Evolutionary conservation across 1,284 basidiomycete species (phyloP).

Genomic region (Apiotrichum gamsii): DNA sequence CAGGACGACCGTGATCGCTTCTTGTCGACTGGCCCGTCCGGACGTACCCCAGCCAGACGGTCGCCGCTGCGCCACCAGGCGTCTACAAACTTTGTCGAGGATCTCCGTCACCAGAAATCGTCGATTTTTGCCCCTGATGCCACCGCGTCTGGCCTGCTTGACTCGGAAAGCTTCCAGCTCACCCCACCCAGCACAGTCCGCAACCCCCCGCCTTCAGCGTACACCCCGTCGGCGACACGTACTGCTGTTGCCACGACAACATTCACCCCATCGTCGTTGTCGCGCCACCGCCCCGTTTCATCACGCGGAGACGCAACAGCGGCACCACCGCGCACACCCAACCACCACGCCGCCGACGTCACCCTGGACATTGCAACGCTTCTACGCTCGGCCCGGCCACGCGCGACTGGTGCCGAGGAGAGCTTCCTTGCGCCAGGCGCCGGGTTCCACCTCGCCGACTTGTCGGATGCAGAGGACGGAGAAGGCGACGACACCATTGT

Average conservation of each 20-base stretch:
- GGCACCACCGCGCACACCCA: too few relatives aligned
- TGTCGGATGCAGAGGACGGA: conserved; percentile 3
- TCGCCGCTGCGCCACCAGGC: background rate
- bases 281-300: background rate
- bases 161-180: conserved; percentile 13
- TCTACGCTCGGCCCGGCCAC: conserved; percentile 30
- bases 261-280: background rate
- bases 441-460: conserved; percentile 5
- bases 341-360: conserved; percentile 14
- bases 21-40: too few relatives aligned
- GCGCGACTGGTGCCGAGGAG: conserved; percentile 32
- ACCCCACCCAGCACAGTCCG: conserved; percentile 5
- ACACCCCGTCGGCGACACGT: background rate
- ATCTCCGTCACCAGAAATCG: background rate
- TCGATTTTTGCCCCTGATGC: background rate
- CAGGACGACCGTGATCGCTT: too few relatives aligned
- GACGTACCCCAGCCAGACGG: background rate
- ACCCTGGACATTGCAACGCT: conserved; percentile 35
- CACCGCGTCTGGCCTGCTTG: conserved; percentile 1
- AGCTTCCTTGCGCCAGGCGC: conserved; percentile 25
- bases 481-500: background rate
- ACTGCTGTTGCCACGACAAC: background rate
- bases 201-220: background rate
- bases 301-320: too few relatives aligned
- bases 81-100: background rate